Evolutionary conservation across 2,329 filamentous ascomycete species (phyloP).

Genomic region (Macroventuria anomochaeta): DNA sequence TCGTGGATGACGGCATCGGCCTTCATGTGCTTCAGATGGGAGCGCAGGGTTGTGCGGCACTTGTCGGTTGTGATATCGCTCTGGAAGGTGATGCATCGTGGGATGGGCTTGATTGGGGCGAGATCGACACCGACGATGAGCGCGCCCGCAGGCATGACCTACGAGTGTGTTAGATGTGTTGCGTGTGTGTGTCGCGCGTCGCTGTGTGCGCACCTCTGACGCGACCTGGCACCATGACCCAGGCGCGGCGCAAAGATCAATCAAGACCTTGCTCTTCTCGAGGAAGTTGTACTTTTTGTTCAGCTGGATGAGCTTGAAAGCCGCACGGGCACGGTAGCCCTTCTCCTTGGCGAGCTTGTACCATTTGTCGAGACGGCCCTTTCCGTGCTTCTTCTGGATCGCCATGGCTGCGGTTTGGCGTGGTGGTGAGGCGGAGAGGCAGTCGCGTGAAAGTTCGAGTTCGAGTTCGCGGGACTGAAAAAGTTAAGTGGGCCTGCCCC

Average conservation of each 20-base stretch:
- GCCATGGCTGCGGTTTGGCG: constrained; percentile 67
- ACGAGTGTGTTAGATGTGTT: not conserved
- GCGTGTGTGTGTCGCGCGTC: not conserved
- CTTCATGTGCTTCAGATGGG: constrained; percentile 94
- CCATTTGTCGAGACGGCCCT: constrained; percentile 98
- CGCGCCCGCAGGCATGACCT: constrained; percentile 84
- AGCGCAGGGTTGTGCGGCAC: constrained; percentile 85
- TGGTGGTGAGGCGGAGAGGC: constrained; percentile 19
- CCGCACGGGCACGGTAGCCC: constrained; percentile 91
- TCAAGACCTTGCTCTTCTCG: constrained; percentile 91
- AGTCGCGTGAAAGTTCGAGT: constrained; percentile 22
- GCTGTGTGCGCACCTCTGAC: constrained; percentile 74
- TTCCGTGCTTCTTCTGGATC: constrained; percentile 98
- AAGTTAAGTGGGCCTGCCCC: constrained; percentile 9
- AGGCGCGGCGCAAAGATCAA: constrained; percentile 97
- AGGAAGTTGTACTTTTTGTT: constrained; percentile 99
- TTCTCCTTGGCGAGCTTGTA: constrained; percentile 99
- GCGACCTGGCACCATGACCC: constrained; percentile 72
- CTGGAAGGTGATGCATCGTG: constrained; percentile 92
- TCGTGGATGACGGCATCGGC: constrained; percentile 95
- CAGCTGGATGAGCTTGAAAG: constrained; percentile 96
- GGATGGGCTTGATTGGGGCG: constrained; percentile 93
- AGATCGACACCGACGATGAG: constrained; percentile 95
- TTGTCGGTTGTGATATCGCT: constrained; percentile 98
- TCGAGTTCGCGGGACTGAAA: constrained; percentile 9